These are phyloP conservation scores for Acorus calamus DNA, from an alignment of 106 monocot species.

Conservation along the genomic window DNA sequence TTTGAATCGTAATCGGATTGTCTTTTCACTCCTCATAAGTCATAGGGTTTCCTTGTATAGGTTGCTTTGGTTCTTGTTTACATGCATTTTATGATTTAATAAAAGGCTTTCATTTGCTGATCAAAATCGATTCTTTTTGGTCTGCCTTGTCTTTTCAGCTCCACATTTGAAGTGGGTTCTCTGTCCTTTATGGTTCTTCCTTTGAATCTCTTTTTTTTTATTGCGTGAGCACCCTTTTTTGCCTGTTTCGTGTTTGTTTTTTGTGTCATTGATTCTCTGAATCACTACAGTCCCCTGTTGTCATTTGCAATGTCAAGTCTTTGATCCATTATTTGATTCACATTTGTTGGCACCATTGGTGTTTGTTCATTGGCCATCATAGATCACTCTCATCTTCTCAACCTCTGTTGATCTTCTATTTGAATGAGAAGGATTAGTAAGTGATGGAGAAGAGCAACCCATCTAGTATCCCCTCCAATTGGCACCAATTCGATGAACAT, in stretches of 20 bases:
- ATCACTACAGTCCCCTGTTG: too few species aligned
- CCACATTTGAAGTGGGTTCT: not conserved
- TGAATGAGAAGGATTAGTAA: slow-evolving; percentile 34
- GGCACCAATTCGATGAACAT: slow-evolving; percentile 7
- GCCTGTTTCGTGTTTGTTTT: too few species aligned
- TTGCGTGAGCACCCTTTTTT: not conserved
- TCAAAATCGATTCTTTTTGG: not conserved
- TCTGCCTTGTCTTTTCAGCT: not conserved
- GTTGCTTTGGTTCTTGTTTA: slow-evolving; percentile 7
- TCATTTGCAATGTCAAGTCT: too few species aligned
- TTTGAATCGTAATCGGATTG: slow-evolving; percentile 9
- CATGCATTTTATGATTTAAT: too few species aligned
- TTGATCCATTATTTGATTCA: too few species aligned
- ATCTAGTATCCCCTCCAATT: slow-evolving; percentile 6
- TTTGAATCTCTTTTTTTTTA: not conserved
- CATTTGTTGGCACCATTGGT: too few species aligned
- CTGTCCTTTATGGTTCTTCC: slow-evolving; percentile 6
- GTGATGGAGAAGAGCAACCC: slow-evolving; percentile 33
- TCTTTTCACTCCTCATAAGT: not conserved
- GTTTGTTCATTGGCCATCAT: not conserved
- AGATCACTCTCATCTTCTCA: not conserved
- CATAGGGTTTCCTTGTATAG: not conserved
- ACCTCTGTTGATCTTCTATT: slow-evolving; percentile 5
- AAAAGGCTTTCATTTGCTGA: too few species aligned
- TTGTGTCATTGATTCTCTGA: too few species aligned